Evolutionary conservation across 2,329 filamentous ascomycete genomes (phyloP).

Genomic region (Neofusicoccum umdonicola): DNA sequence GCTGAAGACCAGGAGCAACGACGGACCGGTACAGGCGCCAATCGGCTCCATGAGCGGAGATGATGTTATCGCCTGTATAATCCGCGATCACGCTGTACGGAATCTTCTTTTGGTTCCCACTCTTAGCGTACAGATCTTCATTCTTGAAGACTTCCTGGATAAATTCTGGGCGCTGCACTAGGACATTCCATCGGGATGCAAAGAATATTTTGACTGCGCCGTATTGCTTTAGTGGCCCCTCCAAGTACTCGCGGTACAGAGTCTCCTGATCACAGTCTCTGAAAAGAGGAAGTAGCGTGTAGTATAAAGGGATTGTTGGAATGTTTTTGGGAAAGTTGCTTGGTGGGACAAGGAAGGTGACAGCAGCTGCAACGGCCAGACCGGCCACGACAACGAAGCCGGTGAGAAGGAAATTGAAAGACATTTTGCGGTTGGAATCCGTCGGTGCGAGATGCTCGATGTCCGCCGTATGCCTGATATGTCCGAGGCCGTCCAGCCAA

Average conservation of each 20-base stretch:
- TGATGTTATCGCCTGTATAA: slow-evolving; percentile 36
- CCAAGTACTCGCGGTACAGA: slow-evolving; percentile 41
- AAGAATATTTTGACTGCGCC: slow-evolving; percentile 52
- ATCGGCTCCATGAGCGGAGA: slow-evolving; percentile 30
- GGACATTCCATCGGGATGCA: slow-evolving; percentile 49
- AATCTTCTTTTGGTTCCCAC: slow-evolving; percentile 33
- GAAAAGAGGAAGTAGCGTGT: slow-evolving; percentile 43
- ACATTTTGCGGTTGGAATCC: background rate
- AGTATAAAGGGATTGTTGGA: slow-evolving; percentile 46
- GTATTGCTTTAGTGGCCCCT: slow-evolving; percentile 37
- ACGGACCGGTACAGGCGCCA: slow-evolving; percentile 32
- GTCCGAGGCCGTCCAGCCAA: background rate
- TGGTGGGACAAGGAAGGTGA: slow-evolving; percentile 11
- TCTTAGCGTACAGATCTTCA: slow-evolving; percentile 32
- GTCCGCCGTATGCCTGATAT: background rate
- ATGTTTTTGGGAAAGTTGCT: slow-evolving; percentile 33
- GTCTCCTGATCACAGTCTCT: slow-evolving; percentile 45
- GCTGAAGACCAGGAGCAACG: slow-evolving; percentile 31
- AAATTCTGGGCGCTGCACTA: slow-evolving; percentile 46
- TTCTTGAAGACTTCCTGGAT: slow-evolving; percentile 40
- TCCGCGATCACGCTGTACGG: slow-evolving; percentile 30
- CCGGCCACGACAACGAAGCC: background rate
- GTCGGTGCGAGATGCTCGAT: background rate
- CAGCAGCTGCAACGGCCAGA: background rate
- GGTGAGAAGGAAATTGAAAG: background rate